Percentiles rank a stretch among this genome's conserved stretches.
Conservation (phyloP, 1,284 basidiomycete species). For the Microstroma glucosiphilum region DNA sequence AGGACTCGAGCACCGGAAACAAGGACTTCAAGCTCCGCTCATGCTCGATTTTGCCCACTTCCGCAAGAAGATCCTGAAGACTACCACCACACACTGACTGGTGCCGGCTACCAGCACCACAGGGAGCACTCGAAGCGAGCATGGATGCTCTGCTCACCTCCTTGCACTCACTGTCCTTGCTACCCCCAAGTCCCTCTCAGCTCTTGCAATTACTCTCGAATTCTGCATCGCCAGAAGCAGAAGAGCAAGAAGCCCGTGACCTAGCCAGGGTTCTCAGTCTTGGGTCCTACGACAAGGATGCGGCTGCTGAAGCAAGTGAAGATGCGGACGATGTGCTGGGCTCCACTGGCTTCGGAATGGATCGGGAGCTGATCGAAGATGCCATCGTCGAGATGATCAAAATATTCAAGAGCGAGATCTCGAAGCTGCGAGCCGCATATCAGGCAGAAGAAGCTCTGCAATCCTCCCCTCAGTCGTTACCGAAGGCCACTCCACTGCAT, state of each 20-base stretch:
- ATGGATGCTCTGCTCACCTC: constrained; percentile 48
- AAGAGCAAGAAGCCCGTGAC: constrained; percentile 20
- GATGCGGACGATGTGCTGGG: background rate
- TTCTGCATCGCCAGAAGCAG: constrained; percentile 25
- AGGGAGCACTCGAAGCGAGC: too few relatives aligned
- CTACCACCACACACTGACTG: too few relatives aligned
- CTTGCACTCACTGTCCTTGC: constrained; percentile 37
- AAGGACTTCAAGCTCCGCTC: too few relatives aligned
- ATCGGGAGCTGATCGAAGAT: constrained; percentile 42
- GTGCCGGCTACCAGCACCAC: too few relatives aligned
- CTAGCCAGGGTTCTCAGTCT: constrained; percentile 42
- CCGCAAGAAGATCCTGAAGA: too few relatives aligned
- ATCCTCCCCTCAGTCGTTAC: constrained; percentile 34
- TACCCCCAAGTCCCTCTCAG: constrained; percentile 36
- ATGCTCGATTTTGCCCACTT: too few relatives aligned
- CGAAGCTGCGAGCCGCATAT: constrained; percentile 8
- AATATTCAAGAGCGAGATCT: constrained; percentile 19
- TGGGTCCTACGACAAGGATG: constrained; percentile 15
- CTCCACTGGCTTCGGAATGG: constrained; percentile 22
- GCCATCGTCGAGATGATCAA: constrained; percentile 21
- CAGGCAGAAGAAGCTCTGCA: constrained; percentile 27
- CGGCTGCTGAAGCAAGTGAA: constrained; percentile 16
- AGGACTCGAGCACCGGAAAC: too few relatives aligned
- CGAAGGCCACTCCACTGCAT: constrained; percentile 13
- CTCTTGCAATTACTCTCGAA: constrained; percentile 39